Base-by-base conservation (phyloP, 225 moss, liverwort and hornwort species). In the Bryum argenteum region DNA sequence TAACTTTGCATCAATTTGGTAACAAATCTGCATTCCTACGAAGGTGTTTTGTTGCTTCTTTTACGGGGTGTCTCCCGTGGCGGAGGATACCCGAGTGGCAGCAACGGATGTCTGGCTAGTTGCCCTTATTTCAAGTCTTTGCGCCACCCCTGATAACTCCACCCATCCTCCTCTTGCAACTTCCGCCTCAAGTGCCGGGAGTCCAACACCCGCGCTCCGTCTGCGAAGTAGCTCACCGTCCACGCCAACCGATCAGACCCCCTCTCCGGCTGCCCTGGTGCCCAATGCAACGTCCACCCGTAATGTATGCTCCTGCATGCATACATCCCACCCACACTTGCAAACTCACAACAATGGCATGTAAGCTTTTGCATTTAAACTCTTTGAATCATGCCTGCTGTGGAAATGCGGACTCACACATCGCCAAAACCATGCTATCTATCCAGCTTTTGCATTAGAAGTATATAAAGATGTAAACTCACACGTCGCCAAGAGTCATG, bases 251-350 rank as follows among this genome's bases (percentile, higher is more conserved):
- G 84, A 23, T 58, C 75, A 17, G 66, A 58, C 2, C 64, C 74
- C 38, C 57, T 37, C 59, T 63, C 56, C 20, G 81, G 86, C 14
- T 89, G 86, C 59, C 66, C 81, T 11, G 86, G 89, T 0, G 84
- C 86, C 86, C 89, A 89, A 47, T 89, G 86, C 71, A 86, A 80
- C 14, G 86, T 89, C 89, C 89, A 89, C 55, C 89, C 84, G 61
- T 89, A 86, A 33, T 89, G 89, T 13, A 82, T 18, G 33, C 81
- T 89, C 79, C 86, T 89, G 73, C 65, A 69, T 55, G 53, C 9
- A 47, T 1, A 28, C 5, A 28, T 4, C 33, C 33, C 33, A 24
- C 28, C 14, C 44, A 40, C 66, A 66, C 2, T 61, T 8, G 6
- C 9, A n/a, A 3, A 1, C 12, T 70, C 47, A 47, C 39, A 0